Evolutionary conservation across 1,284 basidiomycete genomes (phyloP), one percentile per base, ranked within the genome.

Genomic region (Lentinula novae-zelandiae): DNA sequence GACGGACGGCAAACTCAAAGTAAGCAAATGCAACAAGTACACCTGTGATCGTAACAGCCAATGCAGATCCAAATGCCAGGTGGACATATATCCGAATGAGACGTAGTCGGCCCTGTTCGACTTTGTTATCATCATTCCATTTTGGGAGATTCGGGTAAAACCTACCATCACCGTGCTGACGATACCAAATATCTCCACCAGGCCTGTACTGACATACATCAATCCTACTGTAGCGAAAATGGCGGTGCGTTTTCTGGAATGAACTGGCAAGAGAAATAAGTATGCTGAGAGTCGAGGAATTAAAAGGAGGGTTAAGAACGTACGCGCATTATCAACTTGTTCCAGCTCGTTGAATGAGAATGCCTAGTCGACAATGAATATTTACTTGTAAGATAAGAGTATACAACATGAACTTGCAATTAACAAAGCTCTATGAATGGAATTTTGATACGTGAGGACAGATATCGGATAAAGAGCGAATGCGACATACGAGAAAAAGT

Each of bases 401-500:
- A 17, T 42, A 15, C 20, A 31, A 46, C 36, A 34, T 20, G 22
- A 8, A 52, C 60, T 8, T 56, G 57, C 60, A 39, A 61, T 50
- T 27, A 61, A 39, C 22, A 61, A 33, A 6, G 54, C 46, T 15
- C 60, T 61, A 38, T 1, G 13, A 8, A 50, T 7, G 46, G 46
- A 17, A 17, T 17, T 10, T 52, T 22, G 53, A 34, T 15, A 44
- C 17, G 15, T 57, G 60, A 53, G 58, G 53, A 39, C 38, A 34
- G 44, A 6, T 50, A 8, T 39, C 22, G 10, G 12, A 13, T 9
- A 53, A 22, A 10, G 49, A 13, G 48, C 34, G 31, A 60, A 50
- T 12, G 44, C 2, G 2, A 73, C 74, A 33, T 65, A 76, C 74
- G 70, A 70, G 59, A 70, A 68, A 50, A 72, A 67, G 62, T 72